These are phyloP conservation scores for Malbranchea zuffiana DNA, from an alignment of 2,329 filamentous ascomycete species.

Conservation along the genomic window DNA sequence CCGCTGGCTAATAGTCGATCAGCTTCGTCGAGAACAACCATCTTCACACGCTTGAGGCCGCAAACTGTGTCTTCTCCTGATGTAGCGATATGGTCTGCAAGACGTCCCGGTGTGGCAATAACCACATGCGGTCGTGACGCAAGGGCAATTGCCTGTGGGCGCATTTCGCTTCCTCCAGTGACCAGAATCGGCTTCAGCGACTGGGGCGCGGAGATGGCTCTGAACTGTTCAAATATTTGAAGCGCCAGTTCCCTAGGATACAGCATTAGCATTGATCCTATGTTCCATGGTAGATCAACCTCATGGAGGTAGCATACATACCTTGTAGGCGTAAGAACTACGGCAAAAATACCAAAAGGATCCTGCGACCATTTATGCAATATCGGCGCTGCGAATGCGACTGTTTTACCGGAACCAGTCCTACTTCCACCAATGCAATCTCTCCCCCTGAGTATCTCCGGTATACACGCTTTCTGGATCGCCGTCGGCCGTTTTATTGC, in stretches of 20 bases:
- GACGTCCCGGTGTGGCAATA: slow-evolving; percentile 82
- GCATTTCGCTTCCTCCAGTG: slow-evolving; percentile 88
- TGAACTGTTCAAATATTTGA: slow-evolving; percentile 93
- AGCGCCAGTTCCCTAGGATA: slow-evolving; percentile 66
- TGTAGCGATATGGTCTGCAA: slow-evolving; percentile 85
- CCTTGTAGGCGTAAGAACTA: slow-evolving; percentile 81
- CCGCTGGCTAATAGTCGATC: slow-evolving; percentile 70
- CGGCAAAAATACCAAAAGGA: slow-evolving; percentile 78
- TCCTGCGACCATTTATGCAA: slow-evolving; percentile 88
- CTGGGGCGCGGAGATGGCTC: slow-evolving; percentile 79
- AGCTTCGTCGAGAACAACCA: slow-evolving; percentile 90
- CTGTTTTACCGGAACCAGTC: slow-evolving; percentile 94
- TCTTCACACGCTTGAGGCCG: slow-evolving; percentile 65
- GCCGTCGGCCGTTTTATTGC: slow-evolving; percentile 81
- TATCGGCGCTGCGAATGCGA: slow-evolving; percentile 90
- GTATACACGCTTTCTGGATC: slow-evolving; percentile 88
- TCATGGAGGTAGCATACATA: slow-evolving; percentile 24
- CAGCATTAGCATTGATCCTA: slow-evolving; percentile 5
- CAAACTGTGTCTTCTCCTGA: slow-evolving; percentile 85
- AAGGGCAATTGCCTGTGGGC: slow-evolving; percentile 74
- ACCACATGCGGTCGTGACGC: slow-evolving; percentile 77
- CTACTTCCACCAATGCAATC: slow-evolving; percentile 92
- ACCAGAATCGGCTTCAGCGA: slow-evolving; percentile 80
- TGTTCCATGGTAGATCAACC: no score
- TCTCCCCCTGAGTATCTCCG: slow-evolving; percentile 77